Conservation (phyloP, 768 basidiomycete genomes). For the Fomitopsis pulvina region DNA sequence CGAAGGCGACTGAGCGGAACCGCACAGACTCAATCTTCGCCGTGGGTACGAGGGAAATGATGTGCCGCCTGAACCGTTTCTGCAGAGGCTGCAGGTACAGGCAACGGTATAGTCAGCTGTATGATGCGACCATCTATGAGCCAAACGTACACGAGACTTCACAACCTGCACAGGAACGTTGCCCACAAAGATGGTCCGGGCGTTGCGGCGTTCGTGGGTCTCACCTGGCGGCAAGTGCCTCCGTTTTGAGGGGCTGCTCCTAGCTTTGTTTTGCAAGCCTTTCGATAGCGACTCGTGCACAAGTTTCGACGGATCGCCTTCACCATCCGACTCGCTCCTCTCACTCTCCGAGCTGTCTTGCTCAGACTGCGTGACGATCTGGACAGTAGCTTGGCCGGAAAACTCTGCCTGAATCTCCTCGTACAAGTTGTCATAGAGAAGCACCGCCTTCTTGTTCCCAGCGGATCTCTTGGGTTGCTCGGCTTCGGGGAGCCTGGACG, state of each 20-base stretch:
- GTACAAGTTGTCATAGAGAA: too few relatives aligned
- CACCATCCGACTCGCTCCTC: conserved; percentile 27
- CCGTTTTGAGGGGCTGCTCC: conserved; percentile 24
- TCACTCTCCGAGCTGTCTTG: conserved; percentile 1
- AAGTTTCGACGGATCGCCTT: conserved; percentile 31
- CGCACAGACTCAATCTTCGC: conserved; percentile 89
- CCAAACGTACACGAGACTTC: conserved; percentile 58
- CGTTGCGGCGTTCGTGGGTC: conserved; percentile 64
- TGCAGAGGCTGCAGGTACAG: conserved; percentile 47
- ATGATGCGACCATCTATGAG: background rate
- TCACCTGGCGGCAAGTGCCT: conserved; percentile 65
- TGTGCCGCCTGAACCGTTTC: conserved; percentile 72
- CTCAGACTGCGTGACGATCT: too few relatives aligned
- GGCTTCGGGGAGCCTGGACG: too few relatives aligned
- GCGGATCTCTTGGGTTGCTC: too few relatives aligned
- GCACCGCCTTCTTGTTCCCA: too few relatives aligned
- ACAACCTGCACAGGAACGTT: conserved; percentile 77
- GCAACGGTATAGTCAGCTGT: background rate
- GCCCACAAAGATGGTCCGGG: conserved; percentile 87
- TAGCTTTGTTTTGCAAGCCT: conserved; percentile 21
- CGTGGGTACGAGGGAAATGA: conserved; percentile 61
- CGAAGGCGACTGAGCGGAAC: conserved; percentile 91
- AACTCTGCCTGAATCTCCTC: too few relatives aligned
- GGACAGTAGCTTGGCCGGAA: too few relatives aligned
- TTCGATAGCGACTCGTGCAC: conserved; percentile 57